Conservation (phyloP, 305 asterid species). For the Fraxinus nigra region DNA sequence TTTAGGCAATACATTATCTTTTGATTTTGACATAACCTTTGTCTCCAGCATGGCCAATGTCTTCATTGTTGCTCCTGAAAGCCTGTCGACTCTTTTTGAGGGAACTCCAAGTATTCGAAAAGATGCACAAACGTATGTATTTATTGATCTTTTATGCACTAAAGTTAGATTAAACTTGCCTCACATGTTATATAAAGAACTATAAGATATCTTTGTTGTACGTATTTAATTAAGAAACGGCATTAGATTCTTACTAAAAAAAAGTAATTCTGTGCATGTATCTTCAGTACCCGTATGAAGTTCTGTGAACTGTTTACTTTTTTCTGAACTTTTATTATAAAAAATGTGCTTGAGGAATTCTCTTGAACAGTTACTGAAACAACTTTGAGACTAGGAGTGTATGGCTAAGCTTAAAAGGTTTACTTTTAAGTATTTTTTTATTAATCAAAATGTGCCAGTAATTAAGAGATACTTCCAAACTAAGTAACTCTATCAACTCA, state of each 20-base stretch:
- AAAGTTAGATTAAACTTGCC: not conserved
- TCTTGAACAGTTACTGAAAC: not conserved
- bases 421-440: not conserved
- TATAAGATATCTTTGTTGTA: not conserved
- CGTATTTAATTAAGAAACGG: not conserved
- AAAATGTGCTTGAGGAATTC: not conserved
- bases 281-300: not conserved
- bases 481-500: not conserved
- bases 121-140: slow-evolving; percentile 82
- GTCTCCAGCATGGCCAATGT: slow-evolving; percentile 89
- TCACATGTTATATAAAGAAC: not conserved
- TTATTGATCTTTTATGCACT: not conserved
- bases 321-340: not conserved
- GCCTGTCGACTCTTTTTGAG: slow-evolving; percentile 82
- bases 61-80: slow-evolving; percentile 95
- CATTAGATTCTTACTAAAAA: not conserved
- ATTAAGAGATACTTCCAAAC: not conserved
- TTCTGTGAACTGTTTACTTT: not conserved
- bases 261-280: not conserved
- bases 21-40: slow-evolving; percentile 22
- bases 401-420: not conserved
- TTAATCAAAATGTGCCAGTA: not conserved
- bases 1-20: not conserved
- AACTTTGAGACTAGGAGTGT: not conserved
- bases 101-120: slow-evolving; percentile 97